Evolutionary conservation across 164 flowering plant species (phyloP).

Genomic region (grape (Vitis vinifera)): ASM3070453v1 NC_081815.1:2038501-2039000

Average conservation of each 20-base stretch:
- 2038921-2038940: conserved; percentile 55
- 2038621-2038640: conserved; percentile 90
- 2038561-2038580: conserved; percentile 99
- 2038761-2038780: no score
- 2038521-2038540: no score
- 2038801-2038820: background rate
- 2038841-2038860: conserved; percentile 98
- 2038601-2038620: conserved; percentile 99
- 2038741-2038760: background rate
- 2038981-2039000: conserved; percentile 61
- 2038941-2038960: conserved; percentile 72
- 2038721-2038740: background rate
- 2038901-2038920: conserved; percentile 70
- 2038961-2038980: conserved; percentile 43
- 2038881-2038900: conserved; percentile 64
- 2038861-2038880: conserved; percentile 89
- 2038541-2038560: conserved; percentile 52
- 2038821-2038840: conserved; percentile 18
- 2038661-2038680: conserved; percentile 99
- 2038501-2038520: no score
- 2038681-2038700: conserved; percentile 3
- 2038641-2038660: conserved; percentile 95
- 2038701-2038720: background rate
- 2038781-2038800: no score
- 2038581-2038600: conserved; percentile 98